Percentiles rank a stretch among this genome's conserved stretches.
phyloP scores from a whole-genome alignment of 192 early-diverging fungal species.

The Haplosporangium gracile region DNA sequence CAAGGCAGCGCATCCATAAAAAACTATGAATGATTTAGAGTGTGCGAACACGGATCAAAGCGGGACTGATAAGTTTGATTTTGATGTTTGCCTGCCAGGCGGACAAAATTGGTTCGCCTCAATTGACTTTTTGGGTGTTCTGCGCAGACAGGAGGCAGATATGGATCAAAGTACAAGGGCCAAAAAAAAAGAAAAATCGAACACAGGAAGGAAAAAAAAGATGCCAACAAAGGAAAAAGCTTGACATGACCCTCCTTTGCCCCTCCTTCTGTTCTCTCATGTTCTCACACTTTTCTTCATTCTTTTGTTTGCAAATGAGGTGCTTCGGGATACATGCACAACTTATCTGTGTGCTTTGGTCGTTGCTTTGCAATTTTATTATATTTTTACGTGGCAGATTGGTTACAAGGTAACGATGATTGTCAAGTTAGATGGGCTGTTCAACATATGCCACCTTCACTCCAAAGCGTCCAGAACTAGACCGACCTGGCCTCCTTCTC shows the following conservation, averaged over 20 bases:
- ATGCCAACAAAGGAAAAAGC: too few species aligned
- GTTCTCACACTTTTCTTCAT: background rate
- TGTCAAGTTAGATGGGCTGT: too few species aligned
- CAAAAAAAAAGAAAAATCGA: too few species aligned
- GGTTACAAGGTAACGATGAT: background rate
- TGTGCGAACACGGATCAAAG: background rate
- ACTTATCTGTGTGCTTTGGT: background rate
- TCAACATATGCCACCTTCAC: too few species aligned
- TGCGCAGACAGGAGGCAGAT: background rate
- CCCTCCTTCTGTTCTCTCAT: too few species aligned
- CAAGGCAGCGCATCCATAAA: background rate
- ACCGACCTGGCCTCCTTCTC: background rate
- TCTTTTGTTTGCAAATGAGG: too few species aligned
- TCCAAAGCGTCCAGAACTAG: constrained; percentile 1
- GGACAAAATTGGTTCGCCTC: background rate
- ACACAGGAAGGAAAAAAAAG: too few species aligned
- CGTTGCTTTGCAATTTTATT: background rate
- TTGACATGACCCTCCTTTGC: too few species aligned
- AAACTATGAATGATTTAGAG: too few species aligned
- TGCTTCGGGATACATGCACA: background rate
- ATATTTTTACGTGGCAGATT: background rate
- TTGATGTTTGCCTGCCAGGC: background rate
- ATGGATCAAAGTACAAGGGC: too few species aligned
- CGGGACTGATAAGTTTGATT: background rate
- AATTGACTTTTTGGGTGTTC: background rate